A percentile compares a stretch with the other conserved stretches of the same genome.
phyloP scores from a whole-genome alignment of 1,284 basidiomycete genomes.

The Cutaneotrichosporon sp. region DNA sequence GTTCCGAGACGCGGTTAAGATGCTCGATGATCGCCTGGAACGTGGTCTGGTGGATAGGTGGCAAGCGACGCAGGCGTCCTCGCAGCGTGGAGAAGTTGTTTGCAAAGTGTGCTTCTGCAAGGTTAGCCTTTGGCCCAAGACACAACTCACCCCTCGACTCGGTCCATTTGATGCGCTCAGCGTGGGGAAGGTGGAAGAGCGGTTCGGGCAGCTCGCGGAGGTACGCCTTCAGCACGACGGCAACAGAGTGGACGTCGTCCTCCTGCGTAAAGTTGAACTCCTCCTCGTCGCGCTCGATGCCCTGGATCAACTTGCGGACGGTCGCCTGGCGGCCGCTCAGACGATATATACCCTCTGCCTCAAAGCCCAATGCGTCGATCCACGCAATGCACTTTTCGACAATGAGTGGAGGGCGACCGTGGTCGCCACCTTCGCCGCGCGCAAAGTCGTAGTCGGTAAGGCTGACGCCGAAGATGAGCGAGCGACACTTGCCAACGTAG shows the following conservation, averaged over 20 bases:
- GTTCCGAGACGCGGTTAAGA: conserved; percentile 67
- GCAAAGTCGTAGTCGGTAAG: conserved; percentile 88
- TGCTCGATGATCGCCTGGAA: conserved; percentile 84
- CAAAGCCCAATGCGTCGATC: conserved; percentile 69
- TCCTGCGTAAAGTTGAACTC: conserved; percentile 68
- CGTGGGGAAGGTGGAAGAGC: conserved; percentile 76
- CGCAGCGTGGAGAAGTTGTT: conserved; percentile 69
- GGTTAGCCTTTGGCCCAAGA: too few species aligned
- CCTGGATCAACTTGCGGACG: conserved; percentile 71
- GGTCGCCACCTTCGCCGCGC: conserved; percentile 63
- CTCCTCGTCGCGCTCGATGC: conserved; percentile 84
- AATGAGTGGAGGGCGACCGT: conserved; percentile 64
- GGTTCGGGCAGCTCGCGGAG: conserved; percentile 88
- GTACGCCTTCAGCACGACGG: conserved; percentile 80
- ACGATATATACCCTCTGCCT: conserved; percentile 66
- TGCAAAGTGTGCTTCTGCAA: conserved; percentile 58
- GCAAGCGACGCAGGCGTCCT: conserved; percentile 74
- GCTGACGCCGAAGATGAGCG: conserved; percentile 84
- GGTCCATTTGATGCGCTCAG: conserved; percentile 77
- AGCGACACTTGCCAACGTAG: conserved; percentile 66
- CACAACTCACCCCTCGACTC: conserved; percentile 61
- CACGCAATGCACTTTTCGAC: conserved; percentile 77
- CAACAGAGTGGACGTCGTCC: conserved; percentile 85
- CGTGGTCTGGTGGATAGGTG: conserved; percentile 81
- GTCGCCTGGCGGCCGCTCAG: conserved; percentile 69